Percentiles rank a stretch among this genome's conserved stretches.
These are phyloP conservation scores for Aspergillus flavus DNA, from an alignment of 2,329 filamentous ascomycete species.

Conservation along the genomic window DNA sequence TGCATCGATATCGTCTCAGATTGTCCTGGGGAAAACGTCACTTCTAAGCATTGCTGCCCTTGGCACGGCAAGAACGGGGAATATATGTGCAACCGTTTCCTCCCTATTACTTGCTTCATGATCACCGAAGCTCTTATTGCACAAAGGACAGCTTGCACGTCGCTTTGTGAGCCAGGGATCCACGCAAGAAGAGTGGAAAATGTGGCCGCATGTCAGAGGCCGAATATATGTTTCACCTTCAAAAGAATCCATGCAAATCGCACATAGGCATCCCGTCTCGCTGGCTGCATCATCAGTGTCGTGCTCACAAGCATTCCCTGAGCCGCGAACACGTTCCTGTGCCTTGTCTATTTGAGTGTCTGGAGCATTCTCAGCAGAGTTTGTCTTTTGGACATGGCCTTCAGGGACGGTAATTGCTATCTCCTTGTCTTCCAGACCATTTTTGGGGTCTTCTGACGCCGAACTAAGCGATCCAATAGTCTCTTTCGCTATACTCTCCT, in stretches of 20 bases:
- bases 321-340: not conserved
- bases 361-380: not conserved
- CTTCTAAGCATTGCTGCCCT: slow-evolving; percentile 1
- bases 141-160: slow-evolving; percentile 92
- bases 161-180: slow-evolving; percentile 95
- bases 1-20: not conserved
- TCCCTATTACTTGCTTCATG: not conserved
- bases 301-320: not conserved
- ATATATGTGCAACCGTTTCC: not conserved
- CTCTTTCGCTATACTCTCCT: not conserved
- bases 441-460: not conserved
- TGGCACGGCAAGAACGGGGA: not conserved
- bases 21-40: not conserved
- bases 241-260: slow-evolving; percentile 90
- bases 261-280: slow-evolving; percentile 56
- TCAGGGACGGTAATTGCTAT: not conserved
- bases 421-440: not conserved
- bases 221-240: slow-evolving; percentile 94
- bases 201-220: slow-evolving; percentile 91
- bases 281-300: not conserved
- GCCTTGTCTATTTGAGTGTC: not conserved
- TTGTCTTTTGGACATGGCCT: not conserved
- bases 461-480: not conserved
- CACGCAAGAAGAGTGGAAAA: slow-evolving; percentile 92
- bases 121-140: slow-evolving; percentile 59